phyloP scores from a whole-genome alignment of 805 yeast species.

The Yarrowia bubula region DNA sequence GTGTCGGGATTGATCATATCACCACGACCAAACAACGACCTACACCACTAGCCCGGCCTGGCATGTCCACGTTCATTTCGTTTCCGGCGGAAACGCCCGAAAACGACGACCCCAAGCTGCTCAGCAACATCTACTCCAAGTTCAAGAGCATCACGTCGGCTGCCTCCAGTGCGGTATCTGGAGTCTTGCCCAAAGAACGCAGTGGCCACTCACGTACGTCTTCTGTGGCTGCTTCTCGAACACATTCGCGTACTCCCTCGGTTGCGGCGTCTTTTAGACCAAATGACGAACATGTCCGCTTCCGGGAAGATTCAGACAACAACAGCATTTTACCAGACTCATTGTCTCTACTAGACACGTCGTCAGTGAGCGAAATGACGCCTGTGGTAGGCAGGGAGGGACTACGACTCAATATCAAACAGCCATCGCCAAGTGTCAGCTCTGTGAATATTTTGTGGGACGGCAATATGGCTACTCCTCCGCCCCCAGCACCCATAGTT shows the following conservation, averaged over 20 bases:
- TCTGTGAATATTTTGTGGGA: constrained; percentile 17
- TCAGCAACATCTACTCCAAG: constrained; percentile 32
- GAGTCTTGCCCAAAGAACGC: constrained; percentile 28
- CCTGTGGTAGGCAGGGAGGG: constrained; percentile 10
- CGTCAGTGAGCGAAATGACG: constrained; percentile 13
- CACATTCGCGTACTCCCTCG: constrained; percentile 10
- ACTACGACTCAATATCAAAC: background rate
- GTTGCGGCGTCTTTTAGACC: background rate
- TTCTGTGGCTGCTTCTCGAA: background rate
- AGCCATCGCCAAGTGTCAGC: constrained; percentile 17
- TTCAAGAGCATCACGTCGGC: constrained; percentile 32
- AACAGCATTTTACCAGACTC: constrained; percentile 22
- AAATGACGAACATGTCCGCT: background rate
- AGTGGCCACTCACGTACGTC: constrained; percentile 12
- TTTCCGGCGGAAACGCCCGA: constrained; percentile 23
- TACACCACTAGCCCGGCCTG: background rate
- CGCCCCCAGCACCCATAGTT: background rate
- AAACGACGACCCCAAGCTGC: constrained; percentile 26
- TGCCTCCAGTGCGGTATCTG: constrained; percentile 33
- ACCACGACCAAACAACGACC: background rate
- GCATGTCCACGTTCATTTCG: constrained; percentile 13
- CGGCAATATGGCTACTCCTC: constrained; percentile 18
- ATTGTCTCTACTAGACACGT: constrained; percentile 16
- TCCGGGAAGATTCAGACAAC: constrained; percentile 5
- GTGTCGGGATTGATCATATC: background rate